Conservation (phyloP, 768 basidiomycete genomes). For the Leccinum subtestaceum region DNA sequence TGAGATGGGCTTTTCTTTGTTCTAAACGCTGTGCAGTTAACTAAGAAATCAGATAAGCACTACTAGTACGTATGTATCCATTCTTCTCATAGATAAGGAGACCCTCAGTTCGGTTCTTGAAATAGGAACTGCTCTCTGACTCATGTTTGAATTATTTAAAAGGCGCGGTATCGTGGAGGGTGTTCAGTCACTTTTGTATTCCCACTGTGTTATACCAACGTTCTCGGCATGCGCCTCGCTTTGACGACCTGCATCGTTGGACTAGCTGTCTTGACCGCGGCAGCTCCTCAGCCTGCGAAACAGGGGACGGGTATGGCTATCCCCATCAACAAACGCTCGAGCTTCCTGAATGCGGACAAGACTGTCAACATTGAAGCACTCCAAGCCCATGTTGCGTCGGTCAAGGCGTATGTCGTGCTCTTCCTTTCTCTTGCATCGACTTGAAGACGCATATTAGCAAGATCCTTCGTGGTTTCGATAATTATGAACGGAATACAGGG, state of each 20-base stretch:
- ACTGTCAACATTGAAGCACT: slow-evolving; percentile 6
- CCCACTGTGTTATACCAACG: too few species aligned
- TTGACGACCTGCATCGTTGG: not conserved
- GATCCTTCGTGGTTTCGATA: not conserved
- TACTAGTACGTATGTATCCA: too few species aligned
- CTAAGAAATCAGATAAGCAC: too few species aligned
- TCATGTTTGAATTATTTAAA: too few species aligned
- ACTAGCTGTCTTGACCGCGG: slow-evolving; percentile 2
- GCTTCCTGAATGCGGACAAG: slow-evolving; percentile 3
- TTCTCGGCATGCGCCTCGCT: not conserved
- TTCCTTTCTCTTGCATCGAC: not conserved
- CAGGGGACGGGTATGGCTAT: slow-evolving; percentile 1
- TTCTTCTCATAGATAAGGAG: too few species aligned
- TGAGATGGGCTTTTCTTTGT: too few species aligned
- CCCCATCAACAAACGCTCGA: slow-evolving; percentile 10
- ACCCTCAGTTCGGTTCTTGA: too few species aligned
- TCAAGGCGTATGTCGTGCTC: slow-evolving; percentile 7
- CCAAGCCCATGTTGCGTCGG: not conserved
- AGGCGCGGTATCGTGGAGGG: too few species aligned
- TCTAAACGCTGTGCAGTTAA: too few species aligned
- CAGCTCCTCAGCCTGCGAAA: not conserved
- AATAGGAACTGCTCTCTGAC: too few species aligned
- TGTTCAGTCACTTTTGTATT: too few species aligned
- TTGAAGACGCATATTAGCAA: not conserved
- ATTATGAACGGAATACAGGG: slow-evolving; percentile 2